These are phyloP conservation scores for Penicillium pancosmium DNA, from an alignment of 495 filamentous ascomycete genomes.

Conservation along the genomic window DNA sequence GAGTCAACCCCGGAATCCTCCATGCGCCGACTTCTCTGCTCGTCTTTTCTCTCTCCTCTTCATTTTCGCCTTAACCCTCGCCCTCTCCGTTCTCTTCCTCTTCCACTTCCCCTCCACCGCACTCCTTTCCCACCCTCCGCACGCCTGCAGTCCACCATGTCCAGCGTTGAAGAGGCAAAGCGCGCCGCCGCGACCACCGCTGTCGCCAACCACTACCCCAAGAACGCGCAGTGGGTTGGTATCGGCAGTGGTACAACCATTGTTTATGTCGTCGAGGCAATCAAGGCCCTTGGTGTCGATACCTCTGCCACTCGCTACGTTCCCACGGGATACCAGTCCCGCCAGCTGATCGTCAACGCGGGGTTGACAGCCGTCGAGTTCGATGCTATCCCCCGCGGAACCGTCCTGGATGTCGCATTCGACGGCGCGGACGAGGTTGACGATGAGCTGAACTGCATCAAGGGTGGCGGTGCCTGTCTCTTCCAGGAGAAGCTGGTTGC, in stretches of 20 bases:
- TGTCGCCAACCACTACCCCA: conserved; percentile 80
- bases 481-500: conserved; percentile 99
- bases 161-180: conserved; percentile 77
- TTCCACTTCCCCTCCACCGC: conserved; percentile 16
- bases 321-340: conserved; percentile 89
- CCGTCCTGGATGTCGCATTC: conserved; percentile 78
- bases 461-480: conserved; percentile 93
- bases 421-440: conserved; percentile 98
- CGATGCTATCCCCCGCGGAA: conserved; percentile 64
- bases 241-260: conserved; percentile 95
- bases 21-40: conserved; percentile 9
- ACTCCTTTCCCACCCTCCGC: conserved; percentile 7
- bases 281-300: conserved; percentile 67
- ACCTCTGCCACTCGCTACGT: conserved; percentile 74
- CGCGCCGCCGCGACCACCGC: conserved; percentile 79
- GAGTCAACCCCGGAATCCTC: background rate
- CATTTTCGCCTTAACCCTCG: conserved; percentile 1
- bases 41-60: conserved; percentile 12
- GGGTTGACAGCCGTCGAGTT: conserved; percentile 78
- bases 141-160: conserved; percentile 41
- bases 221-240: conserved; percentile 73
- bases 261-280: conserved; percentile 93
- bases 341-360: conserved; percentile 75
- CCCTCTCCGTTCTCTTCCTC: conserved; percentile 13
- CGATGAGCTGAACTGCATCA: conserved; percentile 92